Evolutionary conservation across 331 rosid species (phyloP).

Genomic region (Malus hybrid): DNA sequence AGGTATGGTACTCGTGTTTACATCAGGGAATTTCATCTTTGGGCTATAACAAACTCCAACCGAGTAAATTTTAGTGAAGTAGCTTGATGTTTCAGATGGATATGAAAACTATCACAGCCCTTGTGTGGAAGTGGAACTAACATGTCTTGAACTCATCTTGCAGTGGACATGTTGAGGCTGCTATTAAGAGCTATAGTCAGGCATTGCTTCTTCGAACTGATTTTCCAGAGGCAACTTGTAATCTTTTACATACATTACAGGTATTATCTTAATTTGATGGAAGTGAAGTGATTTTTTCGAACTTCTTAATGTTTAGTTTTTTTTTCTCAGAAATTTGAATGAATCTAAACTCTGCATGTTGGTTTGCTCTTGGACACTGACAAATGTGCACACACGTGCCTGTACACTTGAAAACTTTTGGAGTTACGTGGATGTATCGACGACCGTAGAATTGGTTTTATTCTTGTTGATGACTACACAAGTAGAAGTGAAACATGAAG

Average conservation of each 20-base stretch:
- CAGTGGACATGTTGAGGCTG: conserved; percentile 97
- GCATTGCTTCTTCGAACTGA: conserved; percentile 79
- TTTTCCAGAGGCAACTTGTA: conserved; percentile 99
- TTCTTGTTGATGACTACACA: background rate
- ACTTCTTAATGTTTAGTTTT: background rate
- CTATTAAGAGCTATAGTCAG: conserved; percentile 81
- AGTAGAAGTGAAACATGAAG: background rate
- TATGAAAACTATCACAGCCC: background rate
- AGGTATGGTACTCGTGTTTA: conserved; percentile 36
- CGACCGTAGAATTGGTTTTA: background rate
- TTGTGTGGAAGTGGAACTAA: background rate
- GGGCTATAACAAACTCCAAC: background rate
- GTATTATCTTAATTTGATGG: conserved; percentile 22
- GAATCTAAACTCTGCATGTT: background rate
- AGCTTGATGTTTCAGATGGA: background rate
- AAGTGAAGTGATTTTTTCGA: background rate
- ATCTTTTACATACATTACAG: conserved; percentile 94
- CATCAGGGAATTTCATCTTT: background rate
- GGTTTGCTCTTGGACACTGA: background rate
- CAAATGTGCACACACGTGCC: background rate
- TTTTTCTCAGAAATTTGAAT: background rate
- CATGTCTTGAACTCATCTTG: background rate
- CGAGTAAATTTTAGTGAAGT: background rate
- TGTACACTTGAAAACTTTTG: background rate
- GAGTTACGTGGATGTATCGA: background rate